These are phyloP conservation scores for Lactifluus hygrophoroides DNA, from an alignment of 768 basidiomycete genomes.

Conservation along the genomic window DNA sequence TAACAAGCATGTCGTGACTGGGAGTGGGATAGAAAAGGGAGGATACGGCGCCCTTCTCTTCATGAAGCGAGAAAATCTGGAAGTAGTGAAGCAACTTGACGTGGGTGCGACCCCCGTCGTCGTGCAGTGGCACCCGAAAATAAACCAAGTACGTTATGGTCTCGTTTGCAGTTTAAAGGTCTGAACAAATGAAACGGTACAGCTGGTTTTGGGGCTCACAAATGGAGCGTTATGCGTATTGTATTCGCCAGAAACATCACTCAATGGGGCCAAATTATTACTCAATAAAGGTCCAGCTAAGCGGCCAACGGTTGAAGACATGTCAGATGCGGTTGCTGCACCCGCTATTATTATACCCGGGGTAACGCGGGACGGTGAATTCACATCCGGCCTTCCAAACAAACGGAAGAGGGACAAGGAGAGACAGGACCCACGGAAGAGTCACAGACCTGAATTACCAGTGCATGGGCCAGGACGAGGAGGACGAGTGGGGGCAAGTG, in stretches of 20 bases:
- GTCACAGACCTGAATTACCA: conserved; percentile 84
- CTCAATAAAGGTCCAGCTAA: conserved; percentile 80
- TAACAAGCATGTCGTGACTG: conserved; percentile 82
- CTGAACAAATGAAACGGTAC: conserved; percentile 16
- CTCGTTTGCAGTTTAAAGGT: neutral
- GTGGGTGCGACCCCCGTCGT: conserved; percentile 79
- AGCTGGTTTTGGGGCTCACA: conserved; percentile 86
- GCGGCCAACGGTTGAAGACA: conserved; percentile 77
- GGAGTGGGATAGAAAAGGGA: conserved; percentile 61
- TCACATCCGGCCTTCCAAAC: conserved; percentile 47
- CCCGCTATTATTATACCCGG: conserved; percentile 91
- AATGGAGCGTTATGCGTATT: conserved; percentile 83
- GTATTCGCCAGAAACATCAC: conserved; percentile 85
- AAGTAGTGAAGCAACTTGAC: conserved; percentile 55
- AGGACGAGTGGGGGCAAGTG: conserved; percentile 92
- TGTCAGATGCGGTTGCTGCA: conserved; percentile 76
- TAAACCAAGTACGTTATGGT: conserved; percentile 76
- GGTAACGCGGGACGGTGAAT: conserved; percentile 67
- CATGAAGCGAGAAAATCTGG: conserved; percentile 60
- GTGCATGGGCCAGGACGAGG: conserved; percentile 90
- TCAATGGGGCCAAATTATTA: conserved; percentile 87
- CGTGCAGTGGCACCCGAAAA: conserved; percentile 92
- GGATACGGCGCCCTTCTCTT: conserved; percentile 67
- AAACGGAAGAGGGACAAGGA: conserved; percentile 91
- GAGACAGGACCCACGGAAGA: conserved; percentile 82